Conservation (phyloP, 1,284 basidiomycete species). For the Peniophora sp. region DNA sequence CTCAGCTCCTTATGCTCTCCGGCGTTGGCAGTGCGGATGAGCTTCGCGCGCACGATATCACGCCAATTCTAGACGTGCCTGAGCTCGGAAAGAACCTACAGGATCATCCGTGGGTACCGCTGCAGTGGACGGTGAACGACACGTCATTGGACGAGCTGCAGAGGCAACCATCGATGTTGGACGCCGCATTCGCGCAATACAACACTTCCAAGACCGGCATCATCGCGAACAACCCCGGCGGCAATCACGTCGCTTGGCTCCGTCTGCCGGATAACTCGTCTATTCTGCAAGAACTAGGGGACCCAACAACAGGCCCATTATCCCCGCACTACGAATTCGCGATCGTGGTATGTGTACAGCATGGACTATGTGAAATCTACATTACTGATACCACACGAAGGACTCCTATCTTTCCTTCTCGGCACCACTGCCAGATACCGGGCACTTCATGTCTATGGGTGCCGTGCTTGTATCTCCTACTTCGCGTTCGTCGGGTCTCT, state of each 20-base stretch:
- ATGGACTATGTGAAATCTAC: background rate
- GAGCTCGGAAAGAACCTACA: slow-evolving; percentile 37
- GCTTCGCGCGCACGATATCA: slow-evolving; percentile 20
- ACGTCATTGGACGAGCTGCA: background rate
- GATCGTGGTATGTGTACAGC: slow-evolving; percentile 7
- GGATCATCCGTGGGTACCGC: slow-evolving; percentile 20
- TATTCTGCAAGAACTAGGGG: slow-evolving; percentile 10
- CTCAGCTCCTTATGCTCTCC: slow-evolving; percentile 14
- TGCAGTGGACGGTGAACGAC: background rate
- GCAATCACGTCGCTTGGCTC: slow-evolving; percentile 11
- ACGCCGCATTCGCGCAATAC: no score
- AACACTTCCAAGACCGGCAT: slow-evolving; percentile 6
- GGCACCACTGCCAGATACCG: background rate
- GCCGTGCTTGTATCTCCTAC: slow-evolving; percentile 7
- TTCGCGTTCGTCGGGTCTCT: slow-evolving; percentile 5
- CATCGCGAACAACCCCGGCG: slow-evolving; percentile 10
- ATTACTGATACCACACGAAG: no score
- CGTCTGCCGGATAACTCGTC: slow-evolving; percentile 9
- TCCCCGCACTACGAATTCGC: slow-evolving; percentile 12
- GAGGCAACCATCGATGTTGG: no score
- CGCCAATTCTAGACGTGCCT: slow-evolving; percentile 21
- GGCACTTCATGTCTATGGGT: slow-evolving; percentile 8
- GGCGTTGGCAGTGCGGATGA: slow-evolving; percentile 33
- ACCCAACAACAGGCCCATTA: slow-evolving; percentile 13
- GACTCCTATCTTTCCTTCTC: background rate